Base-by-base conservation (phyloP, 2,329 filamentous ascomycete genomes). In the Paecilomyces sp. region DNA sequence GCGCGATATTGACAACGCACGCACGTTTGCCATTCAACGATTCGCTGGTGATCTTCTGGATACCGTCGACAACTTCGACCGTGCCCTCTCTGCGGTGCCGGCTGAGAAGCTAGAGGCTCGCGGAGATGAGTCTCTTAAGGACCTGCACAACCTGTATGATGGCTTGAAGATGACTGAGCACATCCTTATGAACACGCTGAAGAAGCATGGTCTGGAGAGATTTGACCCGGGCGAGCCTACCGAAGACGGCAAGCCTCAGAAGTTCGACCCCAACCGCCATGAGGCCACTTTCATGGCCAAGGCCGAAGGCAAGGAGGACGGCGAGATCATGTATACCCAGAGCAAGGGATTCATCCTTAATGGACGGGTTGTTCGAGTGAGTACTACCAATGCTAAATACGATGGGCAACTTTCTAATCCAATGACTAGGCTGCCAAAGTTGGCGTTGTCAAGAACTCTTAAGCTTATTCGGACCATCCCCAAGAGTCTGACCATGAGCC, bases 21-120 rank as follows among this genome's bases (percentile, higher is more conserved):
- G 88, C 68, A 90, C 96, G 78, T 99, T 96, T 70, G 94, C 93
- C 70, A 94, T 99, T 71, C 91, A 96, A 75, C 81, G 88, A 67
- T 97, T 99, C 79, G 91, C 93, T 71, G 89, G 91, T 77, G 94
- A 99, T 78, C 87, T 99, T 54, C 86, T 97, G 67, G 94, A 99
- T 75, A 91, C 86, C 71, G 88, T 99, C 71, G 94, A 99, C 80
- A 99, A 97, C 83, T 87, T 99, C 64, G 94, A 99, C 79, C 92
- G 92, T 66, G 94, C 94, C 52, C 85, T 99, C 52, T 77, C 81
- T 64, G 91, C 88, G 70, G 92, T 96, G 12, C 87, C 91, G 22
- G 74, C 83, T 61, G 88, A 91, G 50, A 91, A 90, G 78, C 82
- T 95, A 64, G 80, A 80, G 24, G 74, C 79, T 22, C 60, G 68